Evolutionary conservation across 164 flowering plant genomes (phyloP).

Genomic region (Stephania yunnanensis): DNA sequence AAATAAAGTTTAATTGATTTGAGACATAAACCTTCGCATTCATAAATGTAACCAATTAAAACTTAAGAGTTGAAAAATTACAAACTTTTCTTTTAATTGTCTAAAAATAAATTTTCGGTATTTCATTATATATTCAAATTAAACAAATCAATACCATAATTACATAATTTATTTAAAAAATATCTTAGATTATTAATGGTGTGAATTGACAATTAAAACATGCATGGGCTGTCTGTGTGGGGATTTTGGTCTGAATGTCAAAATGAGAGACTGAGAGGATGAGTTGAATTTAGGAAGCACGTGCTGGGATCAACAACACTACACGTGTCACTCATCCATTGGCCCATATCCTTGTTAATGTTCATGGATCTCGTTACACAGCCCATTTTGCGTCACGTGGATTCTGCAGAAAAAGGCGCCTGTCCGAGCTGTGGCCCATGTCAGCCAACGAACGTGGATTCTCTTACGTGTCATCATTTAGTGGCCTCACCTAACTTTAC

Average conservation of each 20-base stretch:
- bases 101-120: too few relatives aligned
- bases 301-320: neutral
- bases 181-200: too few relatives aligned
- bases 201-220: neutral
- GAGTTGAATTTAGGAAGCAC: neutral
- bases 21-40: too few relatives aligned
- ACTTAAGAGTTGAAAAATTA: too few relatives aligned
- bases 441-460: neutral
- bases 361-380: conserved; percentile 1
- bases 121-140: too few relatives aligned
- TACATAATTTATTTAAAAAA: too few relatives aligned
- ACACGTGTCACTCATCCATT: conserved; percentile 2
- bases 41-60: too few relatives aligned
- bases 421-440: neutral
- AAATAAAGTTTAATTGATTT: too few relatives aligned
- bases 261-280: neutral
- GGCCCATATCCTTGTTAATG: neutral
- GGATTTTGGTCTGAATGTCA: neutral
- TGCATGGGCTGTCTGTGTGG: neutral
- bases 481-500: neutral
- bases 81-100: too few relatives aligned
- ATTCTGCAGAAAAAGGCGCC: conserved; percentile 1
- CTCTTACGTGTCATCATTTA: conserved; percentile 9
- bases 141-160: too few relatives aligned
- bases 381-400: conserved; percentile 13